Conservation (phyloP, 257 asterid genomes). For the Solanum chaucha region DNA sequence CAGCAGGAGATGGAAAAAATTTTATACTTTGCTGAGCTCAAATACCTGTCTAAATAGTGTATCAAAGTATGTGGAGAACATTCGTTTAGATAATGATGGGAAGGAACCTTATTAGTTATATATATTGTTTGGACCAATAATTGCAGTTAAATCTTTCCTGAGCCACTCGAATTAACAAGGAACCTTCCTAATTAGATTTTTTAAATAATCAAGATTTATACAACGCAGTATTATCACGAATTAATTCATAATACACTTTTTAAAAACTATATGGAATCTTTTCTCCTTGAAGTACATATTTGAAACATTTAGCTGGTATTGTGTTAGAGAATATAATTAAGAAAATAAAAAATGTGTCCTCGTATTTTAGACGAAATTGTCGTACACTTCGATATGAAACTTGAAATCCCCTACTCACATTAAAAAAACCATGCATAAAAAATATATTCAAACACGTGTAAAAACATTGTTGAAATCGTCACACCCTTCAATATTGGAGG, state of each 20-base stretch:
- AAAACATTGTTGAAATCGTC: background rate
- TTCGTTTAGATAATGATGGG: background rate
- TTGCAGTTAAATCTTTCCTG: background rate
- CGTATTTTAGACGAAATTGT: fast-evolving
- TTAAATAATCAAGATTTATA: background rate
- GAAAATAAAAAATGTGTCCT: background rate
- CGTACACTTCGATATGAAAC: background rate
- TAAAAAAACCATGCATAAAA: too few relatives aligned
- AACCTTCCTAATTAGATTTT: background rate
- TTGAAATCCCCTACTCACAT: too few relatives aligned
- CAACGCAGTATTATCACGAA: background rate
- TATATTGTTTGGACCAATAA: background rate
- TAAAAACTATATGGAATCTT: background rate
- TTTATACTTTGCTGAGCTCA: background rate
- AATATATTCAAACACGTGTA: too few relatives aligned
- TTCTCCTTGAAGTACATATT: background rate
- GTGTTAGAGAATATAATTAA: background rate
- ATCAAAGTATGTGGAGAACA: background rate
- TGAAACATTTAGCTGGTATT: background rate
- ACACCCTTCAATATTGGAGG: background rate
- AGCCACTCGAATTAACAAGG: background rate
- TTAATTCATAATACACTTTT: background rate
- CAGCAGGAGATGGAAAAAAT: background rate
- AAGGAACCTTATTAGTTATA: background rate
- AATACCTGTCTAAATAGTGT: background rate